A percentile compares a stretch with the other conserved stretches of the same genome.
phyloP scores from a whole-genome alignment of 108 stramenopile species.

The Mayamaea pseudoterrestris region DNA sequence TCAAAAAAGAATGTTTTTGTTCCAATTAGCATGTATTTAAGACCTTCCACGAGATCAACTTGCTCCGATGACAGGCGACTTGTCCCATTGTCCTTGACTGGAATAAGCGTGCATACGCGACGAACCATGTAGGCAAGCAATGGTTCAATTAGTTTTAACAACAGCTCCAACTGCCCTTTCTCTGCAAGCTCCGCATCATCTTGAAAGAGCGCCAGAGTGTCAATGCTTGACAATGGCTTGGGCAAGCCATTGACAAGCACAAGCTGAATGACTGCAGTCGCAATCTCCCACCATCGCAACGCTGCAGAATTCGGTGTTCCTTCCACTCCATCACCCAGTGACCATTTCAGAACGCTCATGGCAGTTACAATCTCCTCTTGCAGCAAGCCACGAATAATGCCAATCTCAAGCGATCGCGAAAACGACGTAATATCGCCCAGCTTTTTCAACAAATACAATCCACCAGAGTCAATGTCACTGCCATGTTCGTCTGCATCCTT shows the following conservation, averaged over 20 bases:
- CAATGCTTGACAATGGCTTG: too few relatives aligned
- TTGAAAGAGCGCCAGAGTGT: too few relatives aligned
- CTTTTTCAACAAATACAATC: constrained; percentile 22
- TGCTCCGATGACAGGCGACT: constrained; percentile 15
- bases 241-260: constrained; percentile 5
- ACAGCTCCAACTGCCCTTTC: constrained; percentile 30
- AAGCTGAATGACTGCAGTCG: constrained; percentile 20
- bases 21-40: constrained; percentile 6
- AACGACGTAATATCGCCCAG: constrained; percentile 20
- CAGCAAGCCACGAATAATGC: constrained; percentile 25
- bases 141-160: constrained; percentile 20
- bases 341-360: constrained; percentile 39
- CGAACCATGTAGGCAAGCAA: constrained; percentile 27
- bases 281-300: constrained; percentile 39
- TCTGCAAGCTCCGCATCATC: constrained; percentile 11
- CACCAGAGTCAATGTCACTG: constrained; percentile 22
- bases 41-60: constrained; percentile 27
- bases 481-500: constrained; percentile 40
- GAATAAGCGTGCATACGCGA: constrained; percentile 30
- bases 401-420: constrained; percentile 15
- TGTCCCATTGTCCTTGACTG: constrained; percentile 4
- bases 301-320: constrained; percentile 1
- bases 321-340: constrained; percentile 24
- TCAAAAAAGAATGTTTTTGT: too few relatives aligned
- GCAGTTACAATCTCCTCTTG: constrained; percentile 23